Evolutionary conservation across 2,329 filamentous ascomycete genomes (phyloP).

Genomic region (Cladosporium sp.): DNA sequence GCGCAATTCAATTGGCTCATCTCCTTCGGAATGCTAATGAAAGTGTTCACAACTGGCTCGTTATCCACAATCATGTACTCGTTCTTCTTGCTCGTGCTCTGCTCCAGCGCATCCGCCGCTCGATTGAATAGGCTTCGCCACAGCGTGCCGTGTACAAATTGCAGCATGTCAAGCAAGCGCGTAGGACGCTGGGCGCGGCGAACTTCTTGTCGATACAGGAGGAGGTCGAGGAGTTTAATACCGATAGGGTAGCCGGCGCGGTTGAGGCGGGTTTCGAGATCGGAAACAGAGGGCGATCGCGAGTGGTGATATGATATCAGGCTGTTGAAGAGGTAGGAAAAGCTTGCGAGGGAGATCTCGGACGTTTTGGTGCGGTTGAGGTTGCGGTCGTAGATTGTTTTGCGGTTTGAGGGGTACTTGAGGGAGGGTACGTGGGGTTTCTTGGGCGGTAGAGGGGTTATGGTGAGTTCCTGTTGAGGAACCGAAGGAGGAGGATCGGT

Average conservation of each 20-base stretch:
- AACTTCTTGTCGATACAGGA: conserved; percentile 75
- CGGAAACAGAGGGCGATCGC: conserved; percentile 85
- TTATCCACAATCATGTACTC: conserved; percentile 99
- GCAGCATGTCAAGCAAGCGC: conserved; percentile 83
- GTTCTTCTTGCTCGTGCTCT: conserved; percentile 76
- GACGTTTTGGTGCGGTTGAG: conserved; percentile 83
- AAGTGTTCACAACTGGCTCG: conserved; percentile 91
- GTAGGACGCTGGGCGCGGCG: conserved; percentile 69
- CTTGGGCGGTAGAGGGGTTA: conserved; percentile 27
- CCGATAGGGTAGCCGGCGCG: conserved; percentile 78
- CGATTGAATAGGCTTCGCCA: conserved; percentile 91
- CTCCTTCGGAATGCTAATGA: conserved; percentile 87
- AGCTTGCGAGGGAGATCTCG: conserved; percentile 87
- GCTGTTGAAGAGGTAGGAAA: conserved; percentile 93
- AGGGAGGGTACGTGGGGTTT: conserved; percentile 52
- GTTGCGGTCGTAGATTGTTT: conserved; percentile 96
- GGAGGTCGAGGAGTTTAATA: conserved; percentile 88
- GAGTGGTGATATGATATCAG: conserved; percentile 95
- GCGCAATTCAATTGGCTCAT: conserved; percentile 97
- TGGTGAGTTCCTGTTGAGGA: conserved; percentile 1
- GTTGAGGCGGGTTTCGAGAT: conserved; percentile 61
- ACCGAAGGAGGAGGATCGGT: background rate
- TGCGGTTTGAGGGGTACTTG: conserved; percentile 85
- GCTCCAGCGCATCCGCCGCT: conserved; percentile 88
- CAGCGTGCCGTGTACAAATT: conserved; percentile 88